These are phyloP conservation scores for Vaccinium macrocarpon DNA, from an alignment of 148 eudicot genomes.

Conservation along the genomic window DNA sequence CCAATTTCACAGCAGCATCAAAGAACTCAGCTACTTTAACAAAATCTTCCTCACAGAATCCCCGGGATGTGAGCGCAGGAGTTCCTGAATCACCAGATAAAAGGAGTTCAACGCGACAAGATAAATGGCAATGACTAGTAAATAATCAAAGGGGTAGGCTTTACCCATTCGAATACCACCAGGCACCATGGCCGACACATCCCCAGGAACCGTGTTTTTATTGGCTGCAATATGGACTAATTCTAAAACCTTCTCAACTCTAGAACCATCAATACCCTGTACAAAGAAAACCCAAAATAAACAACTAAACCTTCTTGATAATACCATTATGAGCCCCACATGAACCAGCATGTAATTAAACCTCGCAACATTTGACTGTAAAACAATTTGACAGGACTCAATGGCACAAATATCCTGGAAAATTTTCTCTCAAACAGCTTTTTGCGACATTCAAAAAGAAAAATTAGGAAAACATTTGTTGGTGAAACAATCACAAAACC, in stretches of 20 bases:
- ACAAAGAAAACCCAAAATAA: slow-evolving; percentile 3
- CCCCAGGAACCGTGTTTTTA: slow-evolving; percentile 99
- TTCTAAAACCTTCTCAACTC: slow-evolving; percentile 98
- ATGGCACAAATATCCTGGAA: background rate
- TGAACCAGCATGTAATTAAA: background rate
- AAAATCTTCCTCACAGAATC: slow-evolving; percentile 87
- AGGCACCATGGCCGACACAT: slow-evolving; percentile 99
- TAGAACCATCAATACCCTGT: slow-evolving; percentile 99
- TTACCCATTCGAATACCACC: slow-evolving; percentile 99
- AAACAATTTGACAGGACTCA: background rate
- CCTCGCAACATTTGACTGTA: background rate
- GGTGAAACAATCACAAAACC: background rate
- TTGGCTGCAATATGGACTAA: slow-evolving; percentile 96
- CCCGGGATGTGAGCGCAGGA: slow-evolving; percentile 95
- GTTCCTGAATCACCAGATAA: slow-evolving; percentile 55
- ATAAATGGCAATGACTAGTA: background rate
- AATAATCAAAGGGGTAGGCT: background rate
- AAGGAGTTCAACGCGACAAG: background rate
- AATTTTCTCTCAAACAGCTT: background rate
- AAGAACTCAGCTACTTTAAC: slow-evolving; percentile 93
- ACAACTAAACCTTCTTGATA: background rate
- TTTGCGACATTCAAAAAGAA: background rate
- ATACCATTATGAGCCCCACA: background rate
- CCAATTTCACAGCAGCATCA: slow-evolving; percentile 87
- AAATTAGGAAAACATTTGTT: background rate